phyloP scores from a whole-genome alignment of 2,329 filamentous ascomycete species.

The Lizonia empirigonia region DNA sequence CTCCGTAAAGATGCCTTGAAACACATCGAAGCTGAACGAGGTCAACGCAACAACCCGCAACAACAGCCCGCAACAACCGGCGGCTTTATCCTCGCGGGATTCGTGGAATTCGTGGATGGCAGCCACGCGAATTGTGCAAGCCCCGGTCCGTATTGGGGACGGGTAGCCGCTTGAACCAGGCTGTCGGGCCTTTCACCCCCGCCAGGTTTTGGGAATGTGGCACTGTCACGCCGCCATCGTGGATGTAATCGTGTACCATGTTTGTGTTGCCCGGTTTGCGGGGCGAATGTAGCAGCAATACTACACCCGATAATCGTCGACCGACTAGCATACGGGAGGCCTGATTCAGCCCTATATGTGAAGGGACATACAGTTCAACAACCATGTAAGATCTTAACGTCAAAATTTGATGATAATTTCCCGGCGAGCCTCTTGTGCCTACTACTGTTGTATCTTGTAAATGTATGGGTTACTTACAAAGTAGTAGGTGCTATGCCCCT shows the following conservation, averaged over 20 bases:
- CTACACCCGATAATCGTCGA: no score
- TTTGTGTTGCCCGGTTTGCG: slow-evolving; percentile 31
- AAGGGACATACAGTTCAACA: no score
- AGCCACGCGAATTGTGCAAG: slow-evolving; percentile 44
- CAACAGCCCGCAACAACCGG: slow-evolving; percentile 35
- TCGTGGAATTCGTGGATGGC: slow-evolving; percentile 20
- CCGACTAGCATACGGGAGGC: no score
- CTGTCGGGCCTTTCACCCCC: slow-evolving; percentile 34
- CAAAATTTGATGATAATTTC: no score
- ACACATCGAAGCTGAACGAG: slow-evolving; percentile 10
- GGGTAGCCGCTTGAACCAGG: slow-evolving; percentile 37
- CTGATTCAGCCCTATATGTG: no score
- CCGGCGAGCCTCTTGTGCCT: no score
- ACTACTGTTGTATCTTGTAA: no score
- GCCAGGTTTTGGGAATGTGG: slow-evolving; percentile 45
- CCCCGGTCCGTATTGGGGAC: slow-evolving; percentile 28
- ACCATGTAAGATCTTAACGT: no score
- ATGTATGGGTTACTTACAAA: no score
- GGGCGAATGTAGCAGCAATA: slow-evolving; percentile 1
- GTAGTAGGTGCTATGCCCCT: no score
- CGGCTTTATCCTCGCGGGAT: slow-evolving; percentile 23
- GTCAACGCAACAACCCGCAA: slow-evolving; percentile 22
- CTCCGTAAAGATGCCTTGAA: slow-evolving; percentile 4
- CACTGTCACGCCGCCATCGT: slow-evolving; percentile 43
- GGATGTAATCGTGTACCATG: slow-evolving; percentile 36